These are phyloP conservation scores for Phialemonium atrogriseum DNA, from an alignment of 2,329 filamentous ascomycete genomes.

Conservation along the genomic window DNA sequence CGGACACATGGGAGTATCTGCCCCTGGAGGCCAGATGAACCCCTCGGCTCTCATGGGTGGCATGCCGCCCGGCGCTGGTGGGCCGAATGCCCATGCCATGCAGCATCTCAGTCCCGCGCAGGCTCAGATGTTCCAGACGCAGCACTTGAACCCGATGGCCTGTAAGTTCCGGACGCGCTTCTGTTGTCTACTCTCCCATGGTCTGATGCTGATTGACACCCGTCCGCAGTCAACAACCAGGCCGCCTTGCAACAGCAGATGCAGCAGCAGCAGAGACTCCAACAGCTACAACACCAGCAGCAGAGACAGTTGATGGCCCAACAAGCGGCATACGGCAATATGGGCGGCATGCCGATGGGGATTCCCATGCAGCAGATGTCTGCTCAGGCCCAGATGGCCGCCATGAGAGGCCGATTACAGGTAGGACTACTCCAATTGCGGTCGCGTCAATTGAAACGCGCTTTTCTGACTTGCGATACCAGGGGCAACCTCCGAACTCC, in stretches of 20 bases:
- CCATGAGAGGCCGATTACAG: conserved; percentile 15
- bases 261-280: conserved; percentile 48
- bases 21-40: conserved; percentile 63
- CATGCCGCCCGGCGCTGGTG: conserved; percentile 60
- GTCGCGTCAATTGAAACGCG: conserved; percentile 17
- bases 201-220: conserved; percentile 11
- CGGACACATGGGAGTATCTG: conserved; percentile 64
- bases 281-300: conserved; percentile 45
- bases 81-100: conserved; percentile 60
- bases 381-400: conserved; percentile 27
- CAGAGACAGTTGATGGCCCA: conserved; percentile 47
- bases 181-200: too few relatives aligned
- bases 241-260: conserved; percentile 29
- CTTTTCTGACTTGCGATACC: too few relatives aligned
- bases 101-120: conserved; percentile 61
- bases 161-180: conserved; percentile 15
- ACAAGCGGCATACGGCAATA: conserved; percentile 40
- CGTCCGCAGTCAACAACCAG: conserved; percentile 20
- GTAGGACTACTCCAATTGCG: conserved; percentile 10
- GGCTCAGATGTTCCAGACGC: conserved; percentile 50
- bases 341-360: conserved; percentile 46
- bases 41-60: conserved; percentile 66
- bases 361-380: conserved; percentile 33
- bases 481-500: too few relatives aligned
- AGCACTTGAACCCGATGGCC: conserved; percentile 33